Evolutionary conservation across 768 basidiomycete species (phyloP).

Genomic region (Porphyrellus cyaneotinctus): DNA sequence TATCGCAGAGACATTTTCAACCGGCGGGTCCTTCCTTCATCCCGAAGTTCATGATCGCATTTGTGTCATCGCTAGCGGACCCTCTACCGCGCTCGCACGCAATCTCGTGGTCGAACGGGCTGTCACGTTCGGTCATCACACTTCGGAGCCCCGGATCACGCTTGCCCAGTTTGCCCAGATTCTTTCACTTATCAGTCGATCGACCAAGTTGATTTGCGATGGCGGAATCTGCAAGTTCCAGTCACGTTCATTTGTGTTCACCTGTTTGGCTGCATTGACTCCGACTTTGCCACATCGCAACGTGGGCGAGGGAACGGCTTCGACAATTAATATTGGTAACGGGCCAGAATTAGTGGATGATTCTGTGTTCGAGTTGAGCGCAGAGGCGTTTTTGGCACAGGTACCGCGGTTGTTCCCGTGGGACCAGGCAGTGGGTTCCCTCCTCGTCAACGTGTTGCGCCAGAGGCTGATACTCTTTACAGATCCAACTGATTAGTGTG

Average conservation of each 20-base stretch:
- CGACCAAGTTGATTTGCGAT: constrained; percentile 2
- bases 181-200: constrained; percentile 6
- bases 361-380: constrained; percentile 7
- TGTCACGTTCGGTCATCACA: neutral
- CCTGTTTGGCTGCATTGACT: neutral
- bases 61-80: neutral
- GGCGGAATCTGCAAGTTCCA: constrained; percentile 13
- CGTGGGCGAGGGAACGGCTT: neutral
- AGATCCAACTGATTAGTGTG: neutral
- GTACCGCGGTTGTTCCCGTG: constrained; percentile 1
- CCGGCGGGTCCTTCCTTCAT: neutral
- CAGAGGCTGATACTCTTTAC: neutral
- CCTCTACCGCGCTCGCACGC: neutral
- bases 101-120: constrained; percentile 9
- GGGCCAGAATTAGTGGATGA: neutral
- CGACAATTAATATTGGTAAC: rapidly evolving
- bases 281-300: neutral
- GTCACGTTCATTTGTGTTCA: constrained; percentile 13
- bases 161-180: constrained; percentile 6
- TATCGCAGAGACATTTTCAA: neutral
- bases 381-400: constrained; percentile 9
- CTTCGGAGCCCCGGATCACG: neutral
- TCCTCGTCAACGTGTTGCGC: neutral
- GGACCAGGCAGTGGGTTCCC: constrained; percentile 7
- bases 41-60: constrained; percentile 13